phyloP scores from a whole-genome alignment of 2,329 filamentous ascomycete genomes.

The Aspergillus unguis region DNA sequence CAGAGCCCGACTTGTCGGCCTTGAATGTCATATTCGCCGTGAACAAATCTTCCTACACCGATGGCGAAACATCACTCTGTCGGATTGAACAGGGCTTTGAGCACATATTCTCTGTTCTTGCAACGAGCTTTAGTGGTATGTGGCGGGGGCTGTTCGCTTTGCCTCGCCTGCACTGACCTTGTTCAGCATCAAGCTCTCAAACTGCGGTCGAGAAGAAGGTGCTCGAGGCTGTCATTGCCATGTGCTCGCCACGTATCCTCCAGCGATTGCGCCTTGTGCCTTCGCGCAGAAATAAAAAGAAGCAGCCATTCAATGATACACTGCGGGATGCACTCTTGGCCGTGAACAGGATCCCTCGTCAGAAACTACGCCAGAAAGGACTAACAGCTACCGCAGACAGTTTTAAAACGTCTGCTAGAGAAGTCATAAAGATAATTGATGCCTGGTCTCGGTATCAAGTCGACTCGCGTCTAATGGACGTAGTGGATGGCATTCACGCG shows the following conservation, averaged over 20 bases:
- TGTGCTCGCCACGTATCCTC: conserved; percentile 32
- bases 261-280: conserved; percentile 23
- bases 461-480: conserved; percentile 17
- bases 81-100: background rate
- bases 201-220: background rate
- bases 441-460: conserved; percentile 27
- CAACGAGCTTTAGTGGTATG: background rate
- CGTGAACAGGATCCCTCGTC: background rate
- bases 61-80: background rate
- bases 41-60: background rate
- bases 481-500: conserved; percentile 30
- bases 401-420: conserved; percentile 21
- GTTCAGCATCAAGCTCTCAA: background rate
- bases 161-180: background rate
- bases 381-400: background rate
- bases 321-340: conserved; percentile 8
- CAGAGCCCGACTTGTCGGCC: conserved; percentile 9
- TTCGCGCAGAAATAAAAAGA: conserved; percentile 6
- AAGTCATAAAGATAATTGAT: conserved; percentile 22
- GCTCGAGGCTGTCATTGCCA: conserved; percentile 17
- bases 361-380: background rate
- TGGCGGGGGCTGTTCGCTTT: background rate
- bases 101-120: background rate
- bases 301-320: conserved; percentile 11
- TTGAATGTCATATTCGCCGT: background rate